Base-by-base conservation (phyloP, 148 eudicot genomes). In the Cornus suecica region DNA sequence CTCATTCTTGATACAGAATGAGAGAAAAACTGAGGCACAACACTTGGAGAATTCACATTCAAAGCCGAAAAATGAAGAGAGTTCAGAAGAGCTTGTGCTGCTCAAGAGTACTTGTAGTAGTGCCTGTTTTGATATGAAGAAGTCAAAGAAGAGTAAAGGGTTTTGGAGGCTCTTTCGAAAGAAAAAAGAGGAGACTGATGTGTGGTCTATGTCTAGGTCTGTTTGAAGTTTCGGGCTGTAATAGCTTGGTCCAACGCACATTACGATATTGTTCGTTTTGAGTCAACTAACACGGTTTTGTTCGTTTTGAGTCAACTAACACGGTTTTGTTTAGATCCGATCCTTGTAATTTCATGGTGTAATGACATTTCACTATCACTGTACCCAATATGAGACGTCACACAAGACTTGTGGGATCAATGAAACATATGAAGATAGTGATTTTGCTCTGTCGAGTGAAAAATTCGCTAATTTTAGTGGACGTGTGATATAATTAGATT, bases 1-100 rank as follows among this genome's bases (percentile, higher is more conserved):
- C 65, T 94, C 98, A 1, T 94, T 92, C 69, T 70, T 92, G 69
- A 80, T 94, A 0, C 97, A 94, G 70, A 92, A 89, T 56, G 98
- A 93, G 27, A 87, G 82, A n/a, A 60, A 16, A 65, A 29, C 66
- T 51, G 27, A 5, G 5, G 42, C 42, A 42, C 61, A 62, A 10
- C 42, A 65, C 9, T 56, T 18, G 23, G n/a, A n/a, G n/a, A 65
- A 15, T 32, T 71, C n/a, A 10, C 30, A 41, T 8, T 51, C 70
- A 25, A 73, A 52, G 56, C 70, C 74, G 6, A 79, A 69, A 72
- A 24, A 60, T 7, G 76, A 63, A 6, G 77, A 22, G 20, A 77
- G 73, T 66, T 2, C 81, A 56, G 78, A 78, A 5, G 90, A 85
- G 26, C 72, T 70, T 4, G 63, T 80, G 6, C 30, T 65, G 42